Percentiles rank a stretch among this genome's conserved stretches.
phyloP scores from a whole-genome alignment of 2,329 filamentous ascomycete species.

The Dothistroma pini region DNA sequence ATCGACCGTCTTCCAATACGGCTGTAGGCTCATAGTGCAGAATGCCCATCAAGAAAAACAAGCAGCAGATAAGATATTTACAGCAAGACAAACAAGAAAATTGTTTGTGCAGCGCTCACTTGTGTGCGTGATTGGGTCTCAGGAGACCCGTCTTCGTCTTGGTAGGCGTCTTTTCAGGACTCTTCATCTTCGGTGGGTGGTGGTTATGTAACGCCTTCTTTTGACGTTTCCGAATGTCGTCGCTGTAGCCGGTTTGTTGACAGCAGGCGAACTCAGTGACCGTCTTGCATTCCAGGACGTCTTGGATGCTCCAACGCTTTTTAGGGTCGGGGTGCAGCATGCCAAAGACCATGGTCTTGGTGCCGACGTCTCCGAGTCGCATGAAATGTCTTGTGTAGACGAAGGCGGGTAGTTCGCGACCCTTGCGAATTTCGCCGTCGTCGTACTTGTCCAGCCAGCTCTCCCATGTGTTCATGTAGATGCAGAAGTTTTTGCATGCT shows the following conservation, averaged over 20 bases:
- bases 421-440: slow-evolving; percentile 49
- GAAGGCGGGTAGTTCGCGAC: slow-evolving; percentile 43
- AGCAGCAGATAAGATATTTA: not conserved
- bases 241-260: slow-evolving; percentile 32
- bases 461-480: slow-evolving; percentile 64
- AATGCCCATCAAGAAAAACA: not conserved
- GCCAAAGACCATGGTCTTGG: slow-evolving; percentile 68
- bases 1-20: not conserved
- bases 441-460: slow-evolving; percentile 60
- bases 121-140: slow-evolving; percentile 8
- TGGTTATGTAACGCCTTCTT: slow-evolving; percentile 45
- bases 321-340: slow-evolving; percentile 79
- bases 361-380: slow-evolving; percentile 61
- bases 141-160: slow-evolving; percentile 4
- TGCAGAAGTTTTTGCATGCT: slow-evolving; percentile 56
- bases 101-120: slow-evolving; percentile 5
- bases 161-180: not conserved
- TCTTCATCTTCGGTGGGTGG: slow-evolving; percentile 36
- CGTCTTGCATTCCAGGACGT: slow-evolving; percentile 58
- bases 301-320: slow-evolving; percentile 65
- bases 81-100: not conserved
- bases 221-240: slow-evolving; percentile 35
- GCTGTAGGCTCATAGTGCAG: not conserved
- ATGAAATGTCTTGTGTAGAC: slow-evolving; percentile 65
- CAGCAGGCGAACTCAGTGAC: slow-evolving; percentile 38